Percentiles rank a stretch among this genome's conserved stretches.
These are phyloP conservation scores for Malassezia pachydermatis DNA, from an alignment of 1,284 basidiomycete genomes.

Conservation along the genomic window DNA sequence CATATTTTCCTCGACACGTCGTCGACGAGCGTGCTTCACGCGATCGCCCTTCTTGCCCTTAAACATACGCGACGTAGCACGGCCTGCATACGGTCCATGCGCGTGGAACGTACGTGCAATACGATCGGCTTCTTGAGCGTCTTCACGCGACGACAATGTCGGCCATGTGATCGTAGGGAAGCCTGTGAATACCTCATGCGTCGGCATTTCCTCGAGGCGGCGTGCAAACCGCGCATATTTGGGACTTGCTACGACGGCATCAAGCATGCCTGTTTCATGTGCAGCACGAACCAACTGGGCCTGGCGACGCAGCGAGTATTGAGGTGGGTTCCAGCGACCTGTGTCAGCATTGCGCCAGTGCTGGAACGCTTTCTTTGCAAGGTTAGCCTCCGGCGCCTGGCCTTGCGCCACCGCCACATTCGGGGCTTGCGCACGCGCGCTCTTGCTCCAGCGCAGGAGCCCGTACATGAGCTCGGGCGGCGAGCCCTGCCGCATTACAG, in stretches of 20 bases:
- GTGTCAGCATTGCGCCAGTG: constrained; percentile 17
- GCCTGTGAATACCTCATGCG: constrained; percentile 18
- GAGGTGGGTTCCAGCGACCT: constrained; percentile 27
- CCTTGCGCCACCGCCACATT: constrained; percentile 1
- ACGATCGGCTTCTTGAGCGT: constrained; percentile 14
- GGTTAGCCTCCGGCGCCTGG: constrained; percentile 1
- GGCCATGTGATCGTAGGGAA: constrained; percentile 1
- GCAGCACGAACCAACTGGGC: constrained; percentile 25
- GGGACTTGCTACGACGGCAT: constrained; percentile 16
- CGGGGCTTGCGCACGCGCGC: constrained; percentile 4
- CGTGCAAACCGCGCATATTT: constrained; percentile 13
- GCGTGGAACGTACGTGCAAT: constrained; percentile 16
- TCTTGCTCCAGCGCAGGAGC: constrained; percentile 3
- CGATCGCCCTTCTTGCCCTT: constrained; percentile 29
- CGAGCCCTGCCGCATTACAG: constrained; percentile 4
- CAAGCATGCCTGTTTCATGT: constrained; percentile 9
- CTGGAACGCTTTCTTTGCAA: constrained; percentile 8
- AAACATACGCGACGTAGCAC: constrained; percentile 22
- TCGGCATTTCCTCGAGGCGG: constrained; percentile 16
- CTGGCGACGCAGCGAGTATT: constrained; percentile 29
- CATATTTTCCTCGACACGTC: constrained; percentile 22
- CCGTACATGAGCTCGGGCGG: constrained; percentile 8
- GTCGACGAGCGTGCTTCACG: constrained; percentile 11
- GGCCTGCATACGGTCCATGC: constrained; percentile 28
- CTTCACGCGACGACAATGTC: not conserved